Conservation (phyloP, 371 early-diverging fungal genomes). For the Mortierella sp. region DNA sequence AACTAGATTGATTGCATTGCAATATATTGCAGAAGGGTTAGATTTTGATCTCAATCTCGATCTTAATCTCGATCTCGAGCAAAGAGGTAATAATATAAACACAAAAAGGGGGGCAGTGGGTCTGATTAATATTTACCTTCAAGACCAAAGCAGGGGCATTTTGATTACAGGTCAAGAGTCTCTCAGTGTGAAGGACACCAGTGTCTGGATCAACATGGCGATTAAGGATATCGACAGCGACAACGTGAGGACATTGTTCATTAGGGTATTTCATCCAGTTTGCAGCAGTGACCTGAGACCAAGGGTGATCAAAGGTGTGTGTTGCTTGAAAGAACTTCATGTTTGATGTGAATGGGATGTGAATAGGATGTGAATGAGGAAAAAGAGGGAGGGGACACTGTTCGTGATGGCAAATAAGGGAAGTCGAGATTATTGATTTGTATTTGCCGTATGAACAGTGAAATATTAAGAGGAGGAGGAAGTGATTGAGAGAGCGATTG, state of each 20-base stretch:
- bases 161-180: slow-evolving; percentile 91
- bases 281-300: slow-evolving; percentile 90
- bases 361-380: no score
- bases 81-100: not conserved
- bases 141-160: slow-evolving; percentile 83
- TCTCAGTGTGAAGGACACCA: slow-evolving; percentile 89
- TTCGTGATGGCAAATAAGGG: no score
- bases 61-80: no score
- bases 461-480: no score
- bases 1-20: slow-evolving; percentile 56
- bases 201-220: slow-evolving; percentile 85
- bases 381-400: no score
- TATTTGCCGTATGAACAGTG: no score
- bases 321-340: slow-evolving; percentile 86
- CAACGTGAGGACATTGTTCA: slow-evolving; percentile 90
- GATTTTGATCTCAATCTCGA: no score
- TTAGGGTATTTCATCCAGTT: slow-evolving; percentile 98
- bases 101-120: no score
- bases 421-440: no score
- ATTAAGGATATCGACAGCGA: slow-evolving; percentile 90
- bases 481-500: no score
- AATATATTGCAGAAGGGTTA: not conserved
- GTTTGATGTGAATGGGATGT: not conserved
- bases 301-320: slow-evolving; percentile 79
- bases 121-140: slow-evolving; percentile 58